Conservation (phyloP, 495 filamentous ascomycete species). For the Daldinia concentrica region DNA sequence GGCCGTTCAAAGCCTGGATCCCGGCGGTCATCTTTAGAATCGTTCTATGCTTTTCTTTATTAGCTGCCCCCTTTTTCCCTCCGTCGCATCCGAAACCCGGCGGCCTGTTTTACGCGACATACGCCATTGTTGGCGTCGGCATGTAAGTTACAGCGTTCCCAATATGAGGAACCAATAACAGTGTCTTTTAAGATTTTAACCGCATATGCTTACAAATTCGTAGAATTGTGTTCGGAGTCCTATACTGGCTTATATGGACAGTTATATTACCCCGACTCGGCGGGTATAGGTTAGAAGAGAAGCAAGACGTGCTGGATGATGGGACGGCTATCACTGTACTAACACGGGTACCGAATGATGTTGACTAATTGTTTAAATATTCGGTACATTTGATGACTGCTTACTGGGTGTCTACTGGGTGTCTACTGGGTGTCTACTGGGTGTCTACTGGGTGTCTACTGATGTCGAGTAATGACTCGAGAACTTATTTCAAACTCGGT, state of each 20-base stretch:
- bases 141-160: constrained; percentile 63
- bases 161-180: not conserved
- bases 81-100: constrained; percentile 61
- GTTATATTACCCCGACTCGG: constrained; percentile 67
- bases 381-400: not conserved
- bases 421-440: too few relatives aligned
- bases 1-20: constrained; percentile 77
- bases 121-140: constrained; percentile 74
- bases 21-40: constrained; percentile 61
- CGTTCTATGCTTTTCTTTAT: constrained; percentile 55
- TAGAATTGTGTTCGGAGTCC: constrained; percentile 67
- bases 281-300: constrained; percentile 67
- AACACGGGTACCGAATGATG: constrained; percentile 51
- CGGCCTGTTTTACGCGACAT: constrained; percentile 74
- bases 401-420: not conserved
- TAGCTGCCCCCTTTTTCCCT: constrained; percentile 66
- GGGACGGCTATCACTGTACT: constrained; percentile 68
- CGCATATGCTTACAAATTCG: constrained; percentile 52
- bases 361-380: constrained; percentile 26
- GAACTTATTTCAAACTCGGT: not conserved
- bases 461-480: constrained; percentile 1
- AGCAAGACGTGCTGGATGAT: constrained; percentile 64
- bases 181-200: constrained; percentile 45
- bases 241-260: constrained; percentile 80
- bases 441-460: not conserved